These are phyloP conservation scores for Venturiaceae sp. DNA, from an alignment of 2,329 filamentous ascomycete genomes.

Conservation along the genomic window DNA sequence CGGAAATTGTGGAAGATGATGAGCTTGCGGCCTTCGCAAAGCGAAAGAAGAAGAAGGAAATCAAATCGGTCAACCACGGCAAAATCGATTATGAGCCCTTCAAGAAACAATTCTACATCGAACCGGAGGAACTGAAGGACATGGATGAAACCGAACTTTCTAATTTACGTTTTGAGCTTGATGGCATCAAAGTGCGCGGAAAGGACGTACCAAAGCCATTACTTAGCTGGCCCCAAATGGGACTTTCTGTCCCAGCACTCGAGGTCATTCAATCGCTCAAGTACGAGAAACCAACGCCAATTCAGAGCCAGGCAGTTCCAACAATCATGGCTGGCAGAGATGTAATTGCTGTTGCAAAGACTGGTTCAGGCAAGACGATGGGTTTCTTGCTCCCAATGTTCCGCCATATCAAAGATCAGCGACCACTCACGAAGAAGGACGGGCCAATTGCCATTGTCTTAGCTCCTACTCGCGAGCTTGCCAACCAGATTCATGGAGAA, in stretches of 20 bases:
- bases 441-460: slow-evolving; percentile 84
- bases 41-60: slow-evolving; percentile 78
- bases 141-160: slow-evolving; percentile 79
- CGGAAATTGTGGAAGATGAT: slow-evolving; percentile 54
- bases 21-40: slow-evolving; percentile 52
- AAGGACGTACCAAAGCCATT: slow-evolving; percentile 73
- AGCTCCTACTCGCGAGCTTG: slow-evolving; percentile 88
- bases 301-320: slow-evolving; percentile 91
- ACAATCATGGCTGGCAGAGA: slow-evolving; percentile 94
- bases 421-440: slow-evolving; percentile 59
- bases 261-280: slow-evolving; percentile 75
- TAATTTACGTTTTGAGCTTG: slow-evolving; percentile 74
- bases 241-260: slow-evolving; percentile 74
- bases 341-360: slow-evolving; percentile 94
- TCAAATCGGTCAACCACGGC: slow-evolving; percentile 76
- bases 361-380: slow-evolving; percentile 93
- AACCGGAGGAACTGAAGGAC: slow-evolving; percentile 71
- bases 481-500: slow-evolving; percentile 87
- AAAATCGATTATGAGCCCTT: slow-evolving; percentile 81
- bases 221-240: slow-evolving; percentile 93
- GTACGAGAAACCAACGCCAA: slow-evolving; percentile 83
- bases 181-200: slow-evolving; percentile 89
- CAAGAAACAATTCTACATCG: slow-evolving; percentile 89
- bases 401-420: slow-evolving; percentile 91
- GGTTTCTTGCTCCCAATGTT: slow-evolving; percentile 97